Evolutionary conservation across 768 basidiomycete species (phyloP).

Genomic region (Boletus pseudopeckii): DNA sequence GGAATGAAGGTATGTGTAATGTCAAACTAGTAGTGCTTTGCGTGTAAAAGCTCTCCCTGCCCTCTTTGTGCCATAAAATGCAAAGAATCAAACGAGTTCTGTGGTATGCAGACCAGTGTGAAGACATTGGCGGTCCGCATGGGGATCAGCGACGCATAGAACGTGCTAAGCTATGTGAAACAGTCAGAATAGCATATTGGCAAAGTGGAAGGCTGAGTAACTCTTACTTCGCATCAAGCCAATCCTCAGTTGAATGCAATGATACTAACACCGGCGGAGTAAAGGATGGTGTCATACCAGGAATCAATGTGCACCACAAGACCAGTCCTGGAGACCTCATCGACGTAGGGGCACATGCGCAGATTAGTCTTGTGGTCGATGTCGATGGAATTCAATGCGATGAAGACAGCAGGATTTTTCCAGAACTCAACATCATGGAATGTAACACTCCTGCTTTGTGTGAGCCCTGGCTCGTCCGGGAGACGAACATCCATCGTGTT

Average conservation of each 20-base stretch:
- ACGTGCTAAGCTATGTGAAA: background rate
- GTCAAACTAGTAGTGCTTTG: too few relatives aligned
- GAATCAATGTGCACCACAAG: constrained; percentile 11
- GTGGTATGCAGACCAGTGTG: background rate
- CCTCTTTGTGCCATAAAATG: too few relatives aligned
- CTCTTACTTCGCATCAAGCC: background rate
- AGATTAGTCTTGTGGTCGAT: constrained; percentile 5
- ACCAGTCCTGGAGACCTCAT: constrained; percentile 1
- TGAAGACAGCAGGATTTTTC: constrained; percentile 16
- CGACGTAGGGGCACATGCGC: constrained; percentile 12
- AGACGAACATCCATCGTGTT: constrained; percentile 5
- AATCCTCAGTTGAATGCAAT: background rate
- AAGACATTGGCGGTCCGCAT: background rate
- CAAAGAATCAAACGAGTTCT: background rate
- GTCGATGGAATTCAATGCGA: constrained; percentile 17
- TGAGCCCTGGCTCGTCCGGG: background rate
- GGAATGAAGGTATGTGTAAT: background rate
- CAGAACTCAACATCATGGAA: constrained; percentile 10
- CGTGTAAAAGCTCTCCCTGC: too few relatives aligned
- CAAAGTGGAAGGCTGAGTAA: too few relatives aligned
- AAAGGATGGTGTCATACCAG: constrained; percentile 6
- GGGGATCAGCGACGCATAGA: background rate
- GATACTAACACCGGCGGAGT: background rate
- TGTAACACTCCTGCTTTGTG: constrained; percentile 1
- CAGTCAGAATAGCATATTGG: background rate